Evolutionary conservation across 176 grass and related monocot species (phyloP).

Genomic region (Cenchrus purpureus): DNA sequence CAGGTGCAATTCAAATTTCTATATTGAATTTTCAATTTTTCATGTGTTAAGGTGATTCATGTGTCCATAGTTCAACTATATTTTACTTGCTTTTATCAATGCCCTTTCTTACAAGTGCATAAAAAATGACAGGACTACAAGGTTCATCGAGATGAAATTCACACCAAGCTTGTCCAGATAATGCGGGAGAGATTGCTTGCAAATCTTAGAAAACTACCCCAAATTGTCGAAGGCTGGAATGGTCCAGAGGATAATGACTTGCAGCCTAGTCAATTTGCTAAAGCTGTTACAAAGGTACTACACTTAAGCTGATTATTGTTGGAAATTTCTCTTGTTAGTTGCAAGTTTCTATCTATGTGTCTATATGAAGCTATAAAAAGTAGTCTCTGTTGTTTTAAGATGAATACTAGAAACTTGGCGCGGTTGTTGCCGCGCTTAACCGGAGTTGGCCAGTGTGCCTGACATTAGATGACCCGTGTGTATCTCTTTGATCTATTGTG

Average conservation of each 20-base stretch:
- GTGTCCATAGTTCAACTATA: background rate
- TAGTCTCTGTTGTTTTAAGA: background rate
- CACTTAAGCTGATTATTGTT: slow-evolving; percentile 20
- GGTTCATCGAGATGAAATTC: slow-evolving; percentile 97
- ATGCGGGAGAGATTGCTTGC: slow-evolving; percentile 98
- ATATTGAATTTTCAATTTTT: slow-evolving; percentile 1
- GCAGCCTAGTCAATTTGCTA: slow-evolving; percentile 91
- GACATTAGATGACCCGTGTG: too few relatives aligned
- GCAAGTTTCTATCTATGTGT: background rate
- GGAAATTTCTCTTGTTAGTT: slow-evolving; percentile 21
- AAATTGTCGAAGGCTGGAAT: slow-evolving; percentile 90
- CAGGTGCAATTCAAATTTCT: slow-evolving; percentile 62
- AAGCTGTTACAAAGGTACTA: slow-evolving; percentile 89
- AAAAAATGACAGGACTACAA: slow-evolving; percentile 81
- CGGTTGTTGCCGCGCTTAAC: too few relatives aligned
- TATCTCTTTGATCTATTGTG: too few relatives aligned
- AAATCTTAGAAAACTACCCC: slow-evolving; percentile 93
- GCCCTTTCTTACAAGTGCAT: slow-evolving; percentile 45
- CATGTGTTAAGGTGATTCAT: background rate
- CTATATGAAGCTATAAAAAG: slow-evolving; percentile 9
- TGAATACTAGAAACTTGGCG: background rate
- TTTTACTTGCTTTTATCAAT: slow-evolving; percentile 31
- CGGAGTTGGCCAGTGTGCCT: too few relatives aligned
- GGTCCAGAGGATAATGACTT: slow-evolving; percentile 74
- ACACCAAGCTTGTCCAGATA: slow-evolving; percentile 95